Evolutionary conservation across 768 basidiomycete genomes (phyloP).

Genomic region (Auriscalpium microsporum): DNA sequence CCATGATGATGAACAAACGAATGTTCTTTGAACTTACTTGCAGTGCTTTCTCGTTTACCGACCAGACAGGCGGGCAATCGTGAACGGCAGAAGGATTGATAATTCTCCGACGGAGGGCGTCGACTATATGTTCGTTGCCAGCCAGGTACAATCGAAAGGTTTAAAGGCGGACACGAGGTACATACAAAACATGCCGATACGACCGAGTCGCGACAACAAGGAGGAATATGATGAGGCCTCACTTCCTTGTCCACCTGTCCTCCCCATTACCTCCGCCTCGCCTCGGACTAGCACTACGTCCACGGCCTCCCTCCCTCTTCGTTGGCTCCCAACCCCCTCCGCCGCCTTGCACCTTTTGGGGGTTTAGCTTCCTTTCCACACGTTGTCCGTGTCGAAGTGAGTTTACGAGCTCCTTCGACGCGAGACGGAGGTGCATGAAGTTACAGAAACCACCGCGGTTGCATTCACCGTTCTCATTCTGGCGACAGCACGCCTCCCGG

Average conservation of each 20-base stretch:
- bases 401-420: conserved; percentile 75
- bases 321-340: conserved; percentile 82
- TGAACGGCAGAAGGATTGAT: no score
- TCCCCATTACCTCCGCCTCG: conserved; percentile 59
- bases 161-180: no score
- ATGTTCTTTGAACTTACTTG: no score
- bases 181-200: neutral
- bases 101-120: no score
- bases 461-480: conserved; percentile 98
- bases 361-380: conserved; percentile 70
- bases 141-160: no score
- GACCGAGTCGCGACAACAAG: neutral
- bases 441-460: conserved; percentile 98
- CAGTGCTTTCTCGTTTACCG: no score
- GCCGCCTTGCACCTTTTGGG: conserved; percentile 50
- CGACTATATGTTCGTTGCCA: no score
- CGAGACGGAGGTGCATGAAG: conserved; percentile 93
- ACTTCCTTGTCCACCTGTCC: conserved; percentile 46
- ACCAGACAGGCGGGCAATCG: no score
- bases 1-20: no score
- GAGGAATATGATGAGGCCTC: neutral
- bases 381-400: conserved; percentile 77
- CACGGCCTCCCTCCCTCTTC: conserved; percentile 56
- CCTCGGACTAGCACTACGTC: conserved; percentile 70
- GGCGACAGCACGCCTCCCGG: conserved; percentile 95